phyloP scores from a whole-genome alignment of 1,139 yeast genomes.

The Lodderomyces margitis region DNA sequence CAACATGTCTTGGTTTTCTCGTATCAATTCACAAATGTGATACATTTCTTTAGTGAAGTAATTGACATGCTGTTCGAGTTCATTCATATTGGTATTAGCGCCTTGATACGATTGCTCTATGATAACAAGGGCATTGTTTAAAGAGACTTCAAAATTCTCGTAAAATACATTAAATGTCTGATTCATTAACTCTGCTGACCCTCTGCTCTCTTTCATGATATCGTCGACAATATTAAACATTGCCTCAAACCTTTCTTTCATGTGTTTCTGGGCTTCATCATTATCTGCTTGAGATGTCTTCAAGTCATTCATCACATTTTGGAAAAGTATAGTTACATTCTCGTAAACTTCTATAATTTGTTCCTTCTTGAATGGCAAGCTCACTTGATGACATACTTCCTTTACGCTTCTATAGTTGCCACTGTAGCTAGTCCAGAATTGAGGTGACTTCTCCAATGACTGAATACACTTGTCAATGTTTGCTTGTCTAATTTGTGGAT shows the following conservation, averaged over 20 bases:
- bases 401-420: constrained; percentile 54
- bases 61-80: constrained; percentile 11
- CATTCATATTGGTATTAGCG: constrained; percentile 12
- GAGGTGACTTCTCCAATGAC: constrained; percentile 42
- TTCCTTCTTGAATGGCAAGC: constrained; percentile 52
- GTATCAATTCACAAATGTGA: constrained; percentile 5
- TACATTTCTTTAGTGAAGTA: constrained; percentile 12
- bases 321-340: constrained; percentile 42
- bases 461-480: constrained; percentile 34
- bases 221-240: constrained; percentile 13
- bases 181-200: constrained; percentile 11
- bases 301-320: constrained; percentile 21
- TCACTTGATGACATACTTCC: constrained; percentile 48
- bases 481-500: constrained; percentile 10
- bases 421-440: constrained; percentile 62
- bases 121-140: constrained; percentile 13
- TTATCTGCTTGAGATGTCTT: constrained; percentile 15
- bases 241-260: constrained; percentile 19
- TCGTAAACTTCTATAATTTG: constrained; percentile 45
- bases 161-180: constrained; percentile 15
- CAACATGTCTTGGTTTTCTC: constrained; percentile 1
- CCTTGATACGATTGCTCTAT: constrained; percentile 12
- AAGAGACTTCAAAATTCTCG: constrained; percentile 16
- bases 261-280: constrained; percentile 11
- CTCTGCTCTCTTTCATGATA: constrained; percentile 10